Evolutionary conservation across 257 asterid species (phyloP).

Genomic region (Fraxinus quadrangulata): DNA sequence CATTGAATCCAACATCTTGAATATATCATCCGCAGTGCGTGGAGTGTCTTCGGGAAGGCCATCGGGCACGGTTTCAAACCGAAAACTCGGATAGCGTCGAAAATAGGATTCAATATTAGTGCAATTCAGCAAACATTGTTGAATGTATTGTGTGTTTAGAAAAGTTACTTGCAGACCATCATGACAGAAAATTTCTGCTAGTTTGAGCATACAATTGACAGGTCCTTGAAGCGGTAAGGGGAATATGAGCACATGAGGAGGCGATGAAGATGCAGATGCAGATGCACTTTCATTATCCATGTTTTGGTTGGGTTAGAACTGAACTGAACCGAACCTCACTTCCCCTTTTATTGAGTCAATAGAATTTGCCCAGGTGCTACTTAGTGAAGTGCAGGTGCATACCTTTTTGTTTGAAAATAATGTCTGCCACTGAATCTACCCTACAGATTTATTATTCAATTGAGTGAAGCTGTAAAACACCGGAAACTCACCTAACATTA

Average conservation of each 20-base stretch:
- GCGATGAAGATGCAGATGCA: neutral
- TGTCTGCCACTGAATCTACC: neutral
- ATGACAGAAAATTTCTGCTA: slow-evolving; percentile 51
- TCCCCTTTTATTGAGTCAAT: neutral
- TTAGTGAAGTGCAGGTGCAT: neutral
- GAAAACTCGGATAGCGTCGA: slow-evolving; percentile 36
- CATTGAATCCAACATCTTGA: slow-evolving; percentile 35
- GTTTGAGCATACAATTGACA: slow-evolving; percentile 55
- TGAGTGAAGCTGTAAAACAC: neutral
- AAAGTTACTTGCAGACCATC: slow-evolving; percentile 52
- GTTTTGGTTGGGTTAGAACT: neutral
- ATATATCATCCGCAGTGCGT: slow-evolving; percentile 36
- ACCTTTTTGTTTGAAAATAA: neutral
- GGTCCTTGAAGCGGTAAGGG: slow-evolving; percentile 74
- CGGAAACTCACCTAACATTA: neutral
- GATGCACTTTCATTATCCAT: slow-evolving; percentile 23
- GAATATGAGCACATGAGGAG: slow-evolving; percentile 58
- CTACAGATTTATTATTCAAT: too few species aligned
- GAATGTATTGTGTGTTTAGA: slow-evolving; percentile 64
- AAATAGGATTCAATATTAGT: slow-evolving; percentile 31
- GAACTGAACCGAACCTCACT: too few species aligned
- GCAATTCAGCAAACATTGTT: slow-evolving; percentile 38
- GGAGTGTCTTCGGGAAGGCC: slow-evolving; percentile 55
- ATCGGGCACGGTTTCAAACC: slow-evolving; percentile 47
- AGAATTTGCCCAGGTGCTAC: neutral